Base-by-base conservation (phyloP, 352 stramenopile genomes). In the Thraustotheca clavata region DNA sequence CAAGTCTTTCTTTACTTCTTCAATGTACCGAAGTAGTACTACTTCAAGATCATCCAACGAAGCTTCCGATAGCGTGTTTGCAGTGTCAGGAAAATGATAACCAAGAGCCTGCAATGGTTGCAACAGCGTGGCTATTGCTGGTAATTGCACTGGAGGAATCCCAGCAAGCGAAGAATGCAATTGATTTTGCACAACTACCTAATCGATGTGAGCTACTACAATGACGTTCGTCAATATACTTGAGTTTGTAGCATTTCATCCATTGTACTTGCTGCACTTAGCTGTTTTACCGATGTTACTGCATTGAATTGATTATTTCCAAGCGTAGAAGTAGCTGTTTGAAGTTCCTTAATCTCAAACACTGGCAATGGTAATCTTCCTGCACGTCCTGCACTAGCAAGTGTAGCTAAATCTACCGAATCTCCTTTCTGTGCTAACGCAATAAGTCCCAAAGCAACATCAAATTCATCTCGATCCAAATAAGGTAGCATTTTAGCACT, bases 401-500 rank as follows among this genome's bases (percentile, higher is more conserved):
- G 22, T 4, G n/a, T 18, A 5, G 33, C 55, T n/a, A 62, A 29
- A n/a, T 62, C 55, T 26, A 62, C 36, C 14, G 34, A 3, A 18
- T 62, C 55, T 7, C 55, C 55, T 18, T 22, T 3, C 27, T 62
- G 55, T 9, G 55, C 55, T 32, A 62, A 31, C 27, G 55, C 55
- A 27, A 62, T 62, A 7, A 62, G 36, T 24, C 55, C 55, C 7
- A 62, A 27, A 18, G 55, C 55, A 18, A 62, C 55, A 29, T 62
- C 39, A 29, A 62, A 62, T 29, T 62, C 55, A 5, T 62, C 55
- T 62, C 40, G 55, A 18, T 62, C 43, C 55, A 62, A 48, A 18
- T 62, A 62, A 12, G 55, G 55, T 33, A 54, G 55, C 55, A 62
- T 62, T 26, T 62, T 62, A 5, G 55, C 27, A 41, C 55, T 62